Base-by-base conservation (phyloP, 345 rosid genomes). In the Moricandia arvensis region DNA sequence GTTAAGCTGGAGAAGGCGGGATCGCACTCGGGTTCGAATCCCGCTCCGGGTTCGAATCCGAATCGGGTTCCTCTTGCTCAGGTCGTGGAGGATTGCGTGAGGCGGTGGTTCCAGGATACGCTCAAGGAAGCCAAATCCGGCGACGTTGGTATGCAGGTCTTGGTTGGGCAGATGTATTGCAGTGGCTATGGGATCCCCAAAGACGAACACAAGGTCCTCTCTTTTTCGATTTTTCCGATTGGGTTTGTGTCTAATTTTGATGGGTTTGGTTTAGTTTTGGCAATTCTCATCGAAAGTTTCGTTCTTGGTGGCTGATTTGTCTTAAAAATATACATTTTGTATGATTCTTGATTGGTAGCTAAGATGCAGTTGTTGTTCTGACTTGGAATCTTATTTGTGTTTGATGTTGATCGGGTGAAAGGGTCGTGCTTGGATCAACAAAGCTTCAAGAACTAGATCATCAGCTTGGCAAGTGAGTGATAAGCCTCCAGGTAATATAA, bases 131-230 rank as follows among this genome's bases (percentile, higher is more conserved):
- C 98, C 16, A 84, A 84, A 68, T 83, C 88, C 7, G 98, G 97
- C 0, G 93, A 93, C 64, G 77, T 71, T 60, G 51, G 85, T 51
- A 93, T 91, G 96, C 93, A 89, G 79, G 84, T 91, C 11, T 81
- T 93, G 66, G 96, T 93, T 8, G 98, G 90, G 1, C 97, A 91
- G 83, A 91, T 93, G 98, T 89, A 91, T 79, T 80, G 80, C 41
- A 83, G 75, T 59, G 98, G 97, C 61, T 88, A 86, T 78, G 96
- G 98, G 3, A 87, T 91, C 75, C 74, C 93, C 1, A 83, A 82
- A 85, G 91, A 93, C 64, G 77, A 84, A 43, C 83, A 78, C 66
- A 89, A 93, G 98, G 97, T 89, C 69, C 16, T 1, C 4, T 34
- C 15, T 66, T 65, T 41, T 4, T 45, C 51, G 51, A 5, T 1